Percentiles rank a stretch among this genome's conserved stretches.
phyloP scores from a whole-genome alignment of 306 rosid genomes.

The Dalbergia cochinchinensis region DNA sequence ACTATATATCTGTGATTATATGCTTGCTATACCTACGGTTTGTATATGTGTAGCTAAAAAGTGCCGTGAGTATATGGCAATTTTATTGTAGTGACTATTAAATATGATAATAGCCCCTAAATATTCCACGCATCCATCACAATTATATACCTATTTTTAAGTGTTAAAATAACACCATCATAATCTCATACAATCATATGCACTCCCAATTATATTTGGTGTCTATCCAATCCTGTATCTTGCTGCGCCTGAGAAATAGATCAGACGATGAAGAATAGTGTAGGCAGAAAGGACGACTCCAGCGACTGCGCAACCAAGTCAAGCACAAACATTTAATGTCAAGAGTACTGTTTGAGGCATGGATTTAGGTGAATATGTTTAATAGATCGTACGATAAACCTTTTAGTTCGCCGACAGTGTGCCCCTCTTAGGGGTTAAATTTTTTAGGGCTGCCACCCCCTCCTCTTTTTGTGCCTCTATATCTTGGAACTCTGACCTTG shows the following conservation, averaged over 20 bases:
- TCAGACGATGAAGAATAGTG: neutral
- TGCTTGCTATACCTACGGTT: too few relatives aligned
- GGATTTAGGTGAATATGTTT: constrained; percentile 54
- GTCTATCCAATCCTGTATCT: too few relatives aligned
- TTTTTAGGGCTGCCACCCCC: neutral
- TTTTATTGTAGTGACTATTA: too few relatives aligned
- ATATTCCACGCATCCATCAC: too few relatives aligned
- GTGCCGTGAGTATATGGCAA: too few relatives aligned
- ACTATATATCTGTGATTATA: too few relatives aligned
- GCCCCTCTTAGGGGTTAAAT: neutral
- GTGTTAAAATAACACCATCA: too few relatives aligned
- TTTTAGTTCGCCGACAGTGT: constrained; percentile 56
- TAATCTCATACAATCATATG: too few relatives aligned
- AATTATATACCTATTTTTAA: too few relatives aligned
- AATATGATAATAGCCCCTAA: too few relatives aligned
- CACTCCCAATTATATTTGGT: too few relatives aligned
- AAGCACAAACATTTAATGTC: constrained; percentile 42
- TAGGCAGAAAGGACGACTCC: neutral
- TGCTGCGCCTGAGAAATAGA: neutral
- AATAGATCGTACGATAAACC: constrained; percentile 5
- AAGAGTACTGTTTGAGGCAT: neutral
- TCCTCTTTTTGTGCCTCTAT: constrained; percentile 13
- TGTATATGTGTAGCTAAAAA: too few relatives aligned
- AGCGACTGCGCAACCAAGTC: constrained; percentile 35
- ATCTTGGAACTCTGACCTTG: constrained; percentile 27